Conservation (phyloP, 1,139 yeast species). For the Casaregolazyma suthepensis region DNA sequence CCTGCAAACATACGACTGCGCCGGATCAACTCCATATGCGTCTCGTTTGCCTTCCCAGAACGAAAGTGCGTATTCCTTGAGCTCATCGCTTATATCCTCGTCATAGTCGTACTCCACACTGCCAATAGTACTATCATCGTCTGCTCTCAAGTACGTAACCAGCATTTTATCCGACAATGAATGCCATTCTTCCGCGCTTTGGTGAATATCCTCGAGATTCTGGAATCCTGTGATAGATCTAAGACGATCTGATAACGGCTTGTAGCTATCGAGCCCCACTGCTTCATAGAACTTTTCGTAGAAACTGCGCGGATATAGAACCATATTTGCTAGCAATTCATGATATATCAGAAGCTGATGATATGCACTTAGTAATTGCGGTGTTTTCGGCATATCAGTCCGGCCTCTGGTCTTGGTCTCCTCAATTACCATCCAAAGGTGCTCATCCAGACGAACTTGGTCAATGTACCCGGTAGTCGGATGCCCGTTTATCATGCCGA, state of each 20-base stretch:
- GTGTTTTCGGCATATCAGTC: slow-evolving; percentile 16
- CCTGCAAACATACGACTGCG: slow-evolving; percentile 20
- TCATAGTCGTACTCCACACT: slow-evolving; percentile 19
- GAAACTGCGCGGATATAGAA: background rate
- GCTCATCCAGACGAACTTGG: slow-evolving; percentile 10
- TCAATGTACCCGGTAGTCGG: slow-evolving; percentile 31
- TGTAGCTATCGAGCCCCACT: slow-evolving; percentile 8
- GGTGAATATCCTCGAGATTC: slow-evolving; percentile 2
- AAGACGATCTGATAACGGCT: slow-evolving; percentile 5
- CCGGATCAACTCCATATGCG: slow-evolving; percentile 25
- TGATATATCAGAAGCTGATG: slow-evolving; percentile 32
- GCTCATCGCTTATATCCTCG: slow-evolving; percentile 14
- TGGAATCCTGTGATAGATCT: background rate
- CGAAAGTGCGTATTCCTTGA: slow-evolving; percentile 22
- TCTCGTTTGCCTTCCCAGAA: slow-evolving; percentile 26
- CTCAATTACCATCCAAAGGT: slow-evolving; percentile 18
- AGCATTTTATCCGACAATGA: slow-evolving; percentile 13
- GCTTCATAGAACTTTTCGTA: slow-evolving; percentile 10
- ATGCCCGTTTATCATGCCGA: slow-evolving; percentile 21
- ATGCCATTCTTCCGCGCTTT: slow-evolving; percentile 1
- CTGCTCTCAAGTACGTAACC: slow-evolving; percentile 19
- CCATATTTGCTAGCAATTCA: slow-evolving; percentile 19
- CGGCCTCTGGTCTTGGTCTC: slow-evolving; percentile 31
- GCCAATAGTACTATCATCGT: slow-evolving; percentile 17
- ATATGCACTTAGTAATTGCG: slow-evolving; percentile 26